Conservation (phyloP, 495 filamentous ascomycete species). For the Penicillium longicatenatum region DNA sequence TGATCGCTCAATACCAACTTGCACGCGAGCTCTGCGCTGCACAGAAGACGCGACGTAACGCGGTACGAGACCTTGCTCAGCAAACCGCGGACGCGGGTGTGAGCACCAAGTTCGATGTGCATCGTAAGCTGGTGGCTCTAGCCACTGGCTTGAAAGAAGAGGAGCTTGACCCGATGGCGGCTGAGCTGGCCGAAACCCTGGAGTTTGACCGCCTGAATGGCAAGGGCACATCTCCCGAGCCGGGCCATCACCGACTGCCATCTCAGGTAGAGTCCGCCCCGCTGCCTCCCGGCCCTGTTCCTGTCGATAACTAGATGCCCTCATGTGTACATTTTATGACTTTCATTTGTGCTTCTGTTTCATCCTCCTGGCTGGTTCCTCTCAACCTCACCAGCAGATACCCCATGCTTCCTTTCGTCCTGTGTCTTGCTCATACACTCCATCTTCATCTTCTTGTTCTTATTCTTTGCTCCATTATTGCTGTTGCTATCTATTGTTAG, state of each 20-base stretch:
- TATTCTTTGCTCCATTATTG: conserved; percentile 11
- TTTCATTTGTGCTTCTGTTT: conserved; percentile 35
- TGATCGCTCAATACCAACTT: conserved; percentile 34
- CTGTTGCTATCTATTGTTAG: too few species aligned
- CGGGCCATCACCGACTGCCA: conserved; percentile 21
- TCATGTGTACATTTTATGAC: conserved; percentile 30
- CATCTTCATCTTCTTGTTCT: conserved; percentile 19
- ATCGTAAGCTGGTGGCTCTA: conserved; percentile 54
- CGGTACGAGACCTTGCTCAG: conserved; percentile 47
- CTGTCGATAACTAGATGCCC: conserved; percentile 38
- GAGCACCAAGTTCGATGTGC: conserved; percentile 54
- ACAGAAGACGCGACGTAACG: conserved; percentile 42
- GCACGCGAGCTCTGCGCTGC: conserved; percentile 39
- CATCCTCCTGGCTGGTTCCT: conserved; percentile 10
- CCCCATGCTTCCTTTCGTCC: conserved; percentile 24
- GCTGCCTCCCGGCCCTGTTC: conserved; percentile 31
- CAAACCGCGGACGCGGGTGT: conserved; percentile 52
- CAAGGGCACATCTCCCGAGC: conserved; percentile 37
- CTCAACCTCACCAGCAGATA: conserved; percentile 24
- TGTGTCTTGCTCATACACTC: not conserved
- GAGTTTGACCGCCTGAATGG: conserved; percentile 51
- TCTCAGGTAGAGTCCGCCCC: conserved; percentile 29
- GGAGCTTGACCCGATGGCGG: conserved; percentile 51
- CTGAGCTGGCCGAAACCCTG: conserved; percentile 47
- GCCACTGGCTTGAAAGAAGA: conserved; percentile 53